Percentiles rank a stretch among this genome's conserved stretches.
Conservation (phyloP, 2,329 filamentous ascomycete species). For the Gyromitra esculenta region DNA sequence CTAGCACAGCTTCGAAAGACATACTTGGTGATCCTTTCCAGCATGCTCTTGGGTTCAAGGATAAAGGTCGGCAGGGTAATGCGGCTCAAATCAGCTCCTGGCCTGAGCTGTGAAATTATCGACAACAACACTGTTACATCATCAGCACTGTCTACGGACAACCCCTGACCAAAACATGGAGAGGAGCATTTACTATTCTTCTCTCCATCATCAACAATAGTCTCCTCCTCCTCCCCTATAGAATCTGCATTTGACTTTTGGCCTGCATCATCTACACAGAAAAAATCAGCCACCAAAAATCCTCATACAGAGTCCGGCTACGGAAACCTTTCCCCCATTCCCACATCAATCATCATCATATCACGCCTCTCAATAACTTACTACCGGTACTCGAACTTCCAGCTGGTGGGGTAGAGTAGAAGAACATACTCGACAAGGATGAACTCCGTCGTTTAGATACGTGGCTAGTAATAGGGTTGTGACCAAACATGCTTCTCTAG, state of each 20-base stretch:
- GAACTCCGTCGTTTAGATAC: slow-evolving; percentile 54
- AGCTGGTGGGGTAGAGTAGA: slow-evolving; percentile 48
- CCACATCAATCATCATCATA: slow-evolving; percentile 1
- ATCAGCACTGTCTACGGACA: slow-evolving; percentile 7
- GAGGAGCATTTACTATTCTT: slow-evolving; percentile 56
- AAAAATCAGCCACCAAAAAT: slow-evolving; percentile 40
- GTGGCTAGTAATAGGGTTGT: slow-evolving; percentile 51
- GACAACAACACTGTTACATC: slow-evolving; percentile 79
- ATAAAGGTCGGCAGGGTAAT: slow-evolving; percentile 98
- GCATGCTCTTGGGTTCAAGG: slow-evolving; percentile 95
- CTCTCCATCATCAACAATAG: slow-evolving; percentile 58
- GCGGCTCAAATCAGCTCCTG: slow-evolving; percentile 91
- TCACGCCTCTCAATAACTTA: slow-evolving; percentile 47
- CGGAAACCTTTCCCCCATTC: slow-evolving; percentile 26
- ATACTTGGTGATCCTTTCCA: slow-evolving; percentile 98
- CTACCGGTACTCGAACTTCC: slow-evolving; percentile 50
- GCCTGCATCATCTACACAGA: slow-evolving; percentile 51
- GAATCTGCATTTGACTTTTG: slow-evolving; percentile 55
- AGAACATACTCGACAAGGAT: slow-evolving; percentile 54
- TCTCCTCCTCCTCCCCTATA: slow-evolving; percentile 56
- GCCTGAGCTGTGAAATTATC: slow-evolving; percentile 95
- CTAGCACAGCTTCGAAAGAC: slow-evolving; percentile 58
- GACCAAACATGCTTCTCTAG: slow-evolving; percentile 52
- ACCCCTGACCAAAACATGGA: slow-evolving; percentile 7
- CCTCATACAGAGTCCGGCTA: slow-evolving; percentile 23